Conservation (phyloP, 768 basidiomycete genomes). For the Mycena amicta region DNA sequence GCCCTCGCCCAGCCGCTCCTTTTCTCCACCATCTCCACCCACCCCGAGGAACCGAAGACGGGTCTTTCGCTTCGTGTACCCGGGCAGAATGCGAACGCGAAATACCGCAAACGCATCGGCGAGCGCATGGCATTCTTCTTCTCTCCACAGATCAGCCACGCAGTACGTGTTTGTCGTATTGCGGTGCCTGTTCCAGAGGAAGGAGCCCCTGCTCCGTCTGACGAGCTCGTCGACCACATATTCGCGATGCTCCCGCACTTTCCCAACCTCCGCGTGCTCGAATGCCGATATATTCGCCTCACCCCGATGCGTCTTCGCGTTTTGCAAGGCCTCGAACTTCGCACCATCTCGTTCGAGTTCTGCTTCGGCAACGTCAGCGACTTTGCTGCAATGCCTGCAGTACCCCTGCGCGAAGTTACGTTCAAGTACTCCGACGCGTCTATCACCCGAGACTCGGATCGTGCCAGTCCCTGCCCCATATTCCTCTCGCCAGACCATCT, state of each 20-base stretch:
- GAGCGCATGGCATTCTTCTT: slow-evolving; percentile 34
- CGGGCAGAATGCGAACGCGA: slow-evolving; percentile 24
- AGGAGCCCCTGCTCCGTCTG: slow-evolving; percentile 28
- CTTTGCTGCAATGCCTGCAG: not conserved
- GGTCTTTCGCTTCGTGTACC: not conserved
- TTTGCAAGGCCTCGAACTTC: slow-evolving; percentile 30
- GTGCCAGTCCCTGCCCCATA: not conserved
- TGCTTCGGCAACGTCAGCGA: slow-evolving; percentile 9
- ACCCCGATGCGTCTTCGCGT: slow-evolving; percentile 34
- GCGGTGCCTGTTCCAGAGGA: slow-evolving; percentile 37
- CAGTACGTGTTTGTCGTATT: slow-evolving; percentile 37
- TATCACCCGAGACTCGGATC: slow-evolving; percentile 1
- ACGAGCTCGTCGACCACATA: slow-evolving; percentile 33
- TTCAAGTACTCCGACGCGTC: slow-evolving; percentile 8
- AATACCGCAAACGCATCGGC: slow-evolving; percentile 32
- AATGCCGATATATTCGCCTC: slow-evolving; percentile 41
- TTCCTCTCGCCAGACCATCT: slow-evolving; percentile 30
- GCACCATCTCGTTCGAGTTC: slow-evolving; percentile 35
- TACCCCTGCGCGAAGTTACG: slow-evolving; percentile 4
- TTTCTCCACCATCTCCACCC: slow-evolving; percentile 38
- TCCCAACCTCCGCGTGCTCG: slow-evolving; percentile 31
- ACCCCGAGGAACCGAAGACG: slow-evolving; percentile 29
- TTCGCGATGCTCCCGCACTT: slow-evolving; percentile 32
- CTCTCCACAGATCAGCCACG: slow-evolving; percentile 34
- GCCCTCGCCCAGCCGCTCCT: slow-evolving; percentile 40